phyloP scores from a whole-genome alignment of 2,329 filamentous ascomycete genomes.

The Phialophora verrucosa region DNA sequence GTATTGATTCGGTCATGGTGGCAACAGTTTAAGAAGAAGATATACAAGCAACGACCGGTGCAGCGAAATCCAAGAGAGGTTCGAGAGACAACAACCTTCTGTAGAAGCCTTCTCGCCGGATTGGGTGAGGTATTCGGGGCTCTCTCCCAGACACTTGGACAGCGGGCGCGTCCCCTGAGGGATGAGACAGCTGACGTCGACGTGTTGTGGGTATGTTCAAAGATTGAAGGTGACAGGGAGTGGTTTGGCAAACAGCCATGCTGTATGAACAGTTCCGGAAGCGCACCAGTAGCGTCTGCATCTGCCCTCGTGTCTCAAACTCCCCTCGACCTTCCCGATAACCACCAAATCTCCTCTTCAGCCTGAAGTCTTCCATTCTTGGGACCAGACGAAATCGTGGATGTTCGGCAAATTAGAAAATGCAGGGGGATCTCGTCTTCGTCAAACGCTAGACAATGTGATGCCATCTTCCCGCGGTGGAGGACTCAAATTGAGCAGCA shows the following conservation, averaged over 20 bases:
- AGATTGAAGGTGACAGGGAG: background rate
- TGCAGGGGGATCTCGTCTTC: constrained; percentile 4
- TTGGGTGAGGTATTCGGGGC: background rate
- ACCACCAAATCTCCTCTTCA: constrained; percentile 6
- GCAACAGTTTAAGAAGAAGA: background rate
- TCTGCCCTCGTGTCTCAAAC: constrained; percentile 4
- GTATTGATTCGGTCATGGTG: background rate
- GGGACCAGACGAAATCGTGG: background rate
- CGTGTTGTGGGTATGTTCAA: background rate
- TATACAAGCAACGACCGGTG: background rate
- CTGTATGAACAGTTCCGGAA: background rate
- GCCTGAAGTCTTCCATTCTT: constrained; percentile 7
- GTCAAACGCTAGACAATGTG: background rate
- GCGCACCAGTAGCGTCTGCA: background rate
- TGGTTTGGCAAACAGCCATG: background rate
- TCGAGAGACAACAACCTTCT: background rate
- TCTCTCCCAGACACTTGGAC: background rate
- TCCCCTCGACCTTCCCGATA: background rate
- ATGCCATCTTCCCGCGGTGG: constrained; percentile 3
- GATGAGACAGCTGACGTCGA: constrained; percentile 4
- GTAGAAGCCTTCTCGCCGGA: background rate
- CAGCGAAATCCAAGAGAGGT: background rate
- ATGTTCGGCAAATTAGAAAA: background rate
- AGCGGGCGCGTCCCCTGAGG: background rate
- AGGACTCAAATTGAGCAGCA: background rate